A percentile compares a stretch with the other conserved stretches of the same genome.
These are phyloP conservation scores for Boletales sp. DNA, from an alignment of 768 basidiomycete genomes.

Conservation along the genomic window DNA sequence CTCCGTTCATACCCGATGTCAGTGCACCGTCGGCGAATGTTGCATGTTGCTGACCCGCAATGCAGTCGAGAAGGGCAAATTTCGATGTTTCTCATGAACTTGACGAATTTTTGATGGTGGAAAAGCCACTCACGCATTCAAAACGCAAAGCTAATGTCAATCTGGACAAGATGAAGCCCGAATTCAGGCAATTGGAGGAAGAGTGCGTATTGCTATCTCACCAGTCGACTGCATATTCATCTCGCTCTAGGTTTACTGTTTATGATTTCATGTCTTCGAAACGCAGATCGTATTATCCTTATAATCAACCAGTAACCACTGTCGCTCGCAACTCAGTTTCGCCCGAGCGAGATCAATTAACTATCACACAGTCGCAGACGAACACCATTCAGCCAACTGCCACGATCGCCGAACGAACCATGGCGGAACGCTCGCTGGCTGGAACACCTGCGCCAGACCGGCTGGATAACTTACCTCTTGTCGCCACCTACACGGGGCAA, in stretches of 20 bases:
- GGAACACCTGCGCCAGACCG: conserved; percentile 36
- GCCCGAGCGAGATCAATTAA: conserved; percentile 24
- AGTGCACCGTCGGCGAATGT: conserved; percentile 32
- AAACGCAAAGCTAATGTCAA: conserved; percentile 89
- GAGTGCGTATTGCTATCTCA: conserved; percentile 50
- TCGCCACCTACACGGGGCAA: conserved; percentile 20
- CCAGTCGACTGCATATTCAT: conserved; percentile 5
- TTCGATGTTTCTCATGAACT: conserved; percentile 97
- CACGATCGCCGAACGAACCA: conserved; percentile 39
- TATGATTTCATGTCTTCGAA: conserved; percentile 78
- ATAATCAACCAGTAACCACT: conserved; percentile 59
- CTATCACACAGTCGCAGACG: conserved; percentile 33
- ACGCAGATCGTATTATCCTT: conserved; percentile 84
- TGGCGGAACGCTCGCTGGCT: conserved; percentile 39
- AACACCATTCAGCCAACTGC: conserved; percentile 42
- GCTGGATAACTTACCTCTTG: conserved; percentile 43
- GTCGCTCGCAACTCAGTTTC: conserved; percentile 29
- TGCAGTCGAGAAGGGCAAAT: conserved; percentile 91
- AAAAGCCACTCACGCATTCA: conserved; percentile 94
- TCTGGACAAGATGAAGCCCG: conserved; percentile 84
- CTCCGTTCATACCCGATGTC: conserved; percentile 92
- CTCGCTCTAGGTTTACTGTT: conserved; percentile 68
- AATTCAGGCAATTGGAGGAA: conserved; percentile 89
- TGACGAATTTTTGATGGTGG: conserved; percentile 95
- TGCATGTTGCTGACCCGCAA: not conserved